Evolutionary conservation across 2,329 filamentous ascomycete genomes (phyloP).

Genomic region (Teratosphaeriaceae sp.): DNA sequence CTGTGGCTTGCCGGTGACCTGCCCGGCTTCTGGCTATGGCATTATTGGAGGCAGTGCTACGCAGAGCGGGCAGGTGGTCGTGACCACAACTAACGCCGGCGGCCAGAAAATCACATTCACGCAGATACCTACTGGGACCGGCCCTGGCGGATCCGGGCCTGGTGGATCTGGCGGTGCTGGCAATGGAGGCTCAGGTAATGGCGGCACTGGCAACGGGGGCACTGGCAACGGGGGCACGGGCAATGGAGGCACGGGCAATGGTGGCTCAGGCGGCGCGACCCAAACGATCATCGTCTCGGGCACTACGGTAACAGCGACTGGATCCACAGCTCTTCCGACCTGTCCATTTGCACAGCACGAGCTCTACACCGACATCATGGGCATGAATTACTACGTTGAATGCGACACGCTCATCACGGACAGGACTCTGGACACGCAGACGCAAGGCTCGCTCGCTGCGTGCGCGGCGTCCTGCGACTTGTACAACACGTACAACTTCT

Average conservation of each 20-base stretch:
- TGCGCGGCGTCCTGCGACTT: conserved; percentile 28
- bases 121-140: conserved; percentile 14
- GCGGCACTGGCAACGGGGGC: too few species aligned
- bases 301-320: conserved; percentile 3
- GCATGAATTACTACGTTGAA: conserved; percentile 21
- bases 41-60: conserved; percentile 7
- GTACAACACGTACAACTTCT: conserved; percentile 23
- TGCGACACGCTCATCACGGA: conserved; percentile 20
- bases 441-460: conserved; percentile 16
- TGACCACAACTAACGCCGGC: conserved; percentile 16
- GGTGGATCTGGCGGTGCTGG: too few species aligned
- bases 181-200: too few species aligned
- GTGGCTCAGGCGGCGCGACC: not conserved
- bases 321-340: conserved; percentile 14
- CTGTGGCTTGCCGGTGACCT: conserved; percentile 23
- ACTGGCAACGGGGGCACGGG: conserved; percentile 1
- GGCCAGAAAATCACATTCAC: conserved; percentile 17
- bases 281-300: conserved; percentile 5
- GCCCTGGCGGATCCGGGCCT: conserved; percentile 5
- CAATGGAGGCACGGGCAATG: conserved; percentile 6
- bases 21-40: conserved; percentile 21
- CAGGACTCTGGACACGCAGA: conserved; percentile 16
- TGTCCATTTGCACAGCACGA: conserved; percentile 21
- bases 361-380: conserved; percentile 19
- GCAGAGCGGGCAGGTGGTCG: conserved; percentile 12